Evolutionary conservation across 2,329 filamentous ascomycete genomes (phyloP), one percentile per base, ranked within the genome.

Genomic region (Zymoseptoria brevis): DNA sequence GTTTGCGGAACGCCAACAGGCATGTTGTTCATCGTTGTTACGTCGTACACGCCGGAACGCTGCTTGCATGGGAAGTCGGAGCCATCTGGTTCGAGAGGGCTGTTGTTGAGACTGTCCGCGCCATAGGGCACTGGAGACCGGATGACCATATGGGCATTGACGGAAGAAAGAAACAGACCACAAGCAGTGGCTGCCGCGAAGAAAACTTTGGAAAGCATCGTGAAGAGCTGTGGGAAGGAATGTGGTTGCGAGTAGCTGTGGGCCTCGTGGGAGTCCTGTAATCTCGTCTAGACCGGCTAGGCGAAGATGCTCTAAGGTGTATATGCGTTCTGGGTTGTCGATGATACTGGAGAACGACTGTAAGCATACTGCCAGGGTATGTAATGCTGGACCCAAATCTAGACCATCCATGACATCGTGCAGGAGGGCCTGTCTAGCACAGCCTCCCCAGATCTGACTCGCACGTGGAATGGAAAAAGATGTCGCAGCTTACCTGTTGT

Each of bases 51-150:
- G 0, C 74, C 76, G 0, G 66, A 16, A 2, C 79, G 75, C 56
- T 80, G 73, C 75, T 96, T 93, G 83, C 93, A 97, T 0, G 93
- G 93, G 69, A 89, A 97, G 73, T 96, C 77, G 19, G 67, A 67
- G 4, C 63, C 66, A n/a, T 62, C 59, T 2, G 64, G 69, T 0
- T 73, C 59, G 0, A 96, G 79, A 0, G 92, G 92, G 4, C 76
- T 77, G 75, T 88, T 93, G 75, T 80, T 78, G 41, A 82, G 76
- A 29, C 74, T 75, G n/a, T 72, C 72, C 48, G 73, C 71, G 58
- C 76, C 76, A 62, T 85, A 96, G 0, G 90, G 90, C 6, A 81
- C 75, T 0, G 93, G 92, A 8, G 75, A 79, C 57, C 67, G 75
- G 81, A 96, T 87, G 41, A 83, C 76, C 81, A 96, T 88, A 73